Evolutionary conservation across 768 basidiomycete species (phyloP).

Genomic region (Rhodotorula graminis): DNA sequence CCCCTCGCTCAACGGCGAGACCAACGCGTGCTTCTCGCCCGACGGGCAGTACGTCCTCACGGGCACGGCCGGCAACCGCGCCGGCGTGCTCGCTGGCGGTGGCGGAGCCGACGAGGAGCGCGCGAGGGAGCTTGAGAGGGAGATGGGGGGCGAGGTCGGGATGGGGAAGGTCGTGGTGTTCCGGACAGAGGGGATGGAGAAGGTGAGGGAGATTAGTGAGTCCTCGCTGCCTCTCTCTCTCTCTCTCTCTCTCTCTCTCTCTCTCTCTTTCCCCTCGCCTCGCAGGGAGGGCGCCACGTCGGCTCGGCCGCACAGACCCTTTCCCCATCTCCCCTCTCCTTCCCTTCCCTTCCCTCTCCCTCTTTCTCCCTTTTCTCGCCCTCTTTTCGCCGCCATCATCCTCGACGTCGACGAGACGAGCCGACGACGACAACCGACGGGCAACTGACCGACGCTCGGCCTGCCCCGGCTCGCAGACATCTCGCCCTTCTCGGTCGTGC

Average conservation of each 20-base stretch:
- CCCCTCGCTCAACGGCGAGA: slow-evolving; percentile 78
- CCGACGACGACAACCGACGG: too few relatives aligned
- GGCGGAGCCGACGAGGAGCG: slow-evolving; percentile 43
- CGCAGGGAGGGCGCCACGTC: too few relatives aligned
- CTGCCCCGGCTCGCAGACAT: slow-evolving; percentile 39
- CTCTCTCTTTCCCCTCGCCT: too few relatives aligned
- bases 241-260: too few relatives aligned
- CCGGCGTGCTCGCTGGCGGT: slow-evolving; percentile 52
- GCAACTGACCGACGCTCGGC: too few relatives aligned
- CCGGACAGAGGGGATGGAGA: slow-evolving; percentile 47
- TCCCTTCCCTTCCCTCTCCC: too few relatives aligned
- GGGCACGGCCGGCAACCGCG: slow-evolving; percentile 52
- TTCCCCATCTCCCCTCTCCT: too few relatives aligned
- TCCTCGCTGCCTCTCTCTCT: too few relatives aligned
- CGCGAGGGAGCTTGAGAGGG: slow-evolving; percentile 58
- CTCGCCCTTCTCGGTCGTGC: slow-evolving; percentile 59
- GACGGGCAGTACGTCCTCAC: slow-evolving; percentile 85
- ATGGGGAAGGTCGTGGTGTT: slow-evolving; percentile 37
- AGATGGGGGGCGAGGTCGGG: slow-evolving; percentile 17
- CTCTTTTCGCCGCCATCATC: too few relatives aligned
- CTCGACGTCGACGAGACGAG: too few relatives aligned
- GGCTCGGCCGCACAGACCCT: too few relatives aligned
- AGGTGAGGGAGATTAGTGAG: slow-evolving; percentile 17
- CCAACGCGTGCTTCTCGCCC: slow-evolving; percentile 92
- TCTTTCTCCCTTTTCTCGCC: too few relatives aligned